Evolutionary conservation across 805 yeast genomes (phyloP).

Genomic region (Starmerella potacharoeniae): DNA sequence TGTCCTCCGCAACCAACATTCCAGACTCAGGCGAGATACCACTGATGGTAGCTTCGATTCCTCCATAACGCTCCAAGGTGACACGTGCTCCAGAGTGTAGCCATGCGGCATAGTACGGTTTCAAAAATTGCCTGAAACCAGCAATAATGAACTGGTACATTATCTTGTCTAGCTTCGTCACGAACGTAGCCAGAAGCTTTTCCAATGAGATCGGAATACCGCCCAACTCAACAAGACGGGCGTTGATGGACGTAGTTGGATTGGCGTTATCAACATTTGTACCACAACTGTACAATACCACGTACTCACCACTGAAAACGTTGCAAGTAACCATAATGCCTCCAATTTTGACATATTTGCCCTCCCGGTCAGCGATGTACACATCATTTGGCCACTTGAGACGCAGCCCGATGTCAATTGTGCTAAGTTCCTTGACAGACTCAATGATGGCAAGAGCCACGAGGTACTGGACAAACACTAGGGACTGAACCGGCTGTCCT

Average conservation of each 20-base stretch:
- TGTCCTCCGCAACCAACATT: conserved; percentile 54
- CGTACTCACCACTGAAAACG: conserved; percentile 46
- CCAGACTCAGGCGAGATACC: conserved; percentile 88
- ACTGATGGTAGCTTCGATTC: conserved; percentile 47
- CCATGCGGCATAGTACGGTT: conserved; percentile 74
- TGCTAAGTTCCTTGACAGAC: conserved; percentile 53
- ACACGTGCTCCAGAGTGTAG: conserved; percentile 69
- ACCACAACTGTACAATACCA: conserved; percentile 76
- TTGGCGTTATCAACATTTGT: conserved; percentile 72
- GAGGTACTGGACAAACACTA: conserved; percentile 80
- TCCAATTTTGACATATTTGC: conserved; percentile 54
- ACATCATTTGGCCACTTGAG: conserved; percentile 97
- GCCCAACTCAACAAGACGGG: conserved; percentile 54
- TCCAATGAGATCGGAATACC: conserved; percentile 39
- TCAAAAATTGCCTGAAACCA: conserved; percentile 60
- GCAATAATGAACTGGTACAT: conserved; percentile 38
- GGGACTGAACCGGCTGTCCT: conserved; percentile 39
- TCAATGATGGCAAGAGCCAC: conserved; percentile 74
- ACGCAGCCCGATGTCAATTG: conserved; percentile 59
- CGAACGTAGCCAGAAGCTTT: conserved; percentile 51
- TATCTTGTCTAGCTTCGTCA: conserved; percentile 55
- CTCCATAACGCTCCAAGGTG: conserved; percentile 44
- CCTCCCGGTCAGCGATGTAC: conserved; percentile 42
- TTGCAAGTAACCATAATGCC: conserved; percentile 80
- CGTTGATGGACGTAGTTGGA: conserved; percentile 82